These are phyloP conservation scores for Phytophthora pinifolia DNA, from an alignment of 352 stramenopile genomes.

Conservation along the genomic window DNA sequence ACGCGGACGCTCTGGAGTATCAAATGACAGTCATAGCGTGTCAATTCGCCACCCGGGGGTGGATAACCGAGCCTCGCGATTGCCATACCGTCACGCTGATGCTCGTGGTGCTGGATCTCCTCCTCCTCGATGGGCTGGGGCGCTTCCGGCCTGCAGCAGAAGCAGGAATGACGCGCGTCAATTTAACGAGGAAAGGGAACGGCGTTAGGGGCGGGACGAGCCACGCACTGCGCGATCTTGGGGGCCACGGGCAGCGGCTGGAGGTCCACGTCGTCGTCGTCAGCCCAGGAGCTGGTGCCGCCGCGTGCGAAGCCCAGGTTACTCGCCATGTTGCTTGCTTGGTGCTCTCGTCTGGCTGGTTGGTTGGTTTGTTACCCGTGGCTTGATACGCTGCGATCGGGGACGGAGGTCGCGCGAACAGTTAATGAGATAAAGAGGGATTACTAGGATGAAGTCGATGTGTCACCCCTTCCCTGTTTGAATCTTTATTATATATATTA, in stretches of 20 bases:
- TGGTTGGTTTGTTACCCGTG: constrained; percentile 21
- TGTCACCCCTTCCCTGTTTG: constrained; percentile 8
- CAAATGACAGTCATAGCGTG: background rate
- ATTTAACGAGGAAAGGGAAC: background rate
- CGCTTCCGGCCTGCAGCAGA: constrained; percentile 26
- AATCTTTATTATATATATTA: background rate
- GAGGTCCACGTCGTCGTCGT: constrained; percentile 74
- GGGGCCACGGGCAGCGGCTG: constrained; percentile 41
- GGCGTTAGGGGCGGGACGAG: background rate
- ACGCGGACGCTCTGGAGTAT: constrained; percentile 20
- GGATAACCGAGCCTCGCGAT: too few relatives aligned
- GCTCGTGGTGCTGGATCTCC: constrained; percentile 35
- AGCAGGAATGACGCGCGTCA: constrained; percentile 12
- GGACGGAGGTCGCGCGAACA: constrained; percentile 18
- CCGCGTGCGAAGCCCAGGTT: constrained; percentile 52
- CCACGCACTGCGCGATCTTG: constrained; percentile 50
- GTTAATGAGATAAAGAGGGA: background rate
- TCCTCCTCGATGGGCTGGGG: constrained; percentile 42
- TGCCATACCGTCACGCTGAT: constrained; percentile 30
- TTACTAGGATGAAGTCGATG: background rate
- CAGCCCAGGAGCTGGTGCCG: constrained; percentile 72
- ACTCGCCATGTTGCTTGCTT: constrained; percentile 50
- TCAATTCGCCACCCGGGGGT: background rate
- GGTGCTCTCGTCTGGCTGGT: constrained; percentile 15
- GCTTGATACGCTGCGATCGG: background rate